These are phyloP conservation scores for Akanthomyces dipterigenus DNA, from an alignment of 2,329 filamentous ascomycete genomes.

Conservation along the genomic window DNA sequence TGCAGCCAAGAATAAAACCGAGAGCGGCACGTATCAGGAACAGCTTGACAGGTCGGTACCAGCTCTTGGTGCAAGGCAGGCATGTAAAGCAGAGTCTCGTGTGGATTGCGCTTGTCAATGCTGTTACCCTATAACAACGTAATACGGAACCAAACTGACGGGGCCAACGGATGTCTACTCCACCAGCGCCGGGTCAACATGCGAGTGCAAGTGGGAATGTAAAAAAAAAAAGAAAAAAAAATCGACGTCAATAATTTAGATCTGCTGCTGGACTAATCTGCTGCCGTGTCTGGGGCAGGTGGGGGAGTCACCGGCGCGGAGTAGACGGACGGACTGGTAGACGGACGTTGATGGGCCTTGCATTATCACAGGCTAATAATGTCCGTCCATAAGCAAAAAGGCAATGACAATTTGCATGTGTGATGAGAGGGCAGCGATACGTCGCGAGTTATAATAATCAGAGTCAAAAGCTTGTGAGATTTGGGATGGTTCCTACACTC, in stretches of 20 bases:
- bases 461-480: not conserved
- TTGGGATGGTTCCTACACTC: not conserved
- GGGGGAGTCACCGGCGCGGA: not conserved
- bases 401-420: not conserved
- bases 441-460: not conserved
- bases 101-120: conserved; percentile 6
- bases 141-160: conserved; percentile 16
- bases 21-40: too few relatives aligned
- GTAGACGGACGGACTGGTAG: not conserved
- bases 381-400: not conserved
- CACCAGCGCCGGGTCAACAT: not conserved
- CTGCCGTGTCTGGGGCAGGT: not conserved
- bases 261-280: not conserved
- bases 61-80: too few relatives aligned
- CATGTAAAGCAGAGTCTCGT: not conserved
- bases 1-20: not conserved
- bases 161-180: conserved; percentile 8
- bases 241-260: not conserved
- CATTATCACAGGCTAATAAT: not conserved
- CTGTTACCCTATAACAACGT: conserved; percentile 26
- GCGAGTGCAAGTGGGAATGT: not conserved
- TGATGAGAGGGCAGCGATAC: not conserved
- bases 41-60: too few relatives aligned
- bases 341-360: not conserved
- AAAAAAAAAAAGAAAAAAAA: not conserved